Evolutionary conservation across 2,329 filamentous ascomycete species (phyloP), one percentile per base, ranked within the genome.

Genomic region (Escovopsis sp.): DNA sequence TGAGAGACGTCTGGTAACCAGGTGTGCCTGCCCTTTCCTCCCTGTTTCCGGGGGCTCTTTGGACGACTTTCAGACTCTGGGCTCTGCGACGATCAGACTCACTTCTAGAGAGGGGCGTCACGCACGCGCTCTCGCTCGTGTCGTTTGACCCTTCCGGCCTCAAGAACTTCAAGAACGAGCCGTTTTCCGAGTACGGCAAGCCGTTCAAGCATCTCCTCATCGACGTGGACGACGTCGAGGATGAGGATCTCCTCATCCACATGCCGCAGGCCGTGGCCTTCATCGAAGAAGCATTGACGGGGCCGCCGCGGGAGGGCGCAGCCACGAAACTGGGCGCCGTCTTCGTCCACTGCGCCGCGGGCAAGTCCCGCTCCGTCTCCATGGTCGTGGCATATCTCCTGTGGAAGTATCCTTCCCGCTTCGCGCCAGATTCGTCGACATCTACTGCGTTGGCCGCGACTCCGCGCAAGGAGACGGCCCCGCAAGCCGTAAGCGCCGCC

Each of bases 331-430:
- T 45, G 29, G 64, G 64, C 25, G 70, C 62, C 12, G 71, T 78
- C 25, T 71, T 70, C 43, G 72, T 78, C 9, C 69, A 73, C 63
- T 94, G 91, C 70, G 89, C 87, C 16, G 94, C 94, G 79, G 91
- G 91, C 41, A 94, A 93, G 64, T 95, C 88, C 30, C 84, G 91
- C 45, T 96, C 89, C 38, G 84, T 89, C 50, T 81, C 86, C 29
- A 76, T 84, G 49, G 73, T 85, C 42, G 73, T 93, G 44, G 89
- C 91, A 46, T 96, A 88, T 61, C 68, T 96, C 39, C 81, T 96
- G 48, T 79, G 74, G 61, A 74, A 72, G 51, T 70, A 76, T 50
- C 72, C 75, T 5, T 58, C 68, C 31, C 68, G 67, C 42, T 75
- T 75, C 51, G 58, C 62, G 45, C 55, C 59, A 43, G 14, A 53